These are phyloP conservation scores for Claviceps cyperi DNA, from an alignment of 2,329 filamentous ascomycete genomes.

Conservation along the genomic window DNA sequence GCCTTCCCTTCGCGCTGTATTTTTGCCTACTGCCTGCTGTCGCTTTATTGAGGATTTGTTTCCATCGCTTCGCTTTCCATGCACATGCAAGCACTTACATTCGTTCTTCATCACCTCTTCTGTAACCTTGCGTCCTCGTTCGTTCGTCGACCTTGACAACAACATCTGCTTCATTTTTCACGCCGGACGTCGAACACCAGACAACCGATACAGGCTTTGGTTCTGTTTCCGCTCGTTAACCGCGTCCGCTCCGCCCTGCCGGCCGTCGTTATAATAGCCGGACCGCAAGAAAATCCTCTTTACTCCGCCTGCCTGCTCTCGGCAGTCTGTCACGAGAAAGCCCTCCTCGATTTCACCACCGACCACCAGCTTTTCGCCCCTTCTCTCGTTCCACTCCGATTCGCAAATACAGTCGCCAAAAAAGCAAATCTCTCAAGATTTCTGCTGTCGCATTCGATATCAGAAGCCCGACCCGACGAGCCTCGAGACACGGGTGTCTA, in stretches of 20 bases:
- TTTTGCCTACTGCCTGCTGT: neutral
- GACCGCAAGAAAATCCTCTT: neutral
- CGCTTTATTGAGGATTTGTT: neutral
- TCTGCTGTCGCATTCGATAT: neutral
- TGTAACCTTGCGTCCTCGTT: neutral
- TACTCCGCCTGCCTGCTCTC: neutral
- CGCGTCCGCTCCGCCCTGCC: neutral
- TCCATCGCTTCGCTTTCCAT: neutral
- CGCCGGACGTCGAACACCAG: conserved; percentile 3
- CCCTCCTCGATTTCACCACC: neutral
- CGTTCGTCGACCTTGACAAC: neutral
- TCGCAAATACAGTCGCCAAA: neutral
- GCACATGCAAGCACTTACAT: neutral
- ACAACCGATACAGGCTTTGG: neutral
- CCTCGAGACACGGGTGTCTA: neutral
- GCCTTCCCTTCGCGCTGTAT: neutral
- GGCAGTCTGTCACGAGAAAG: neutral
- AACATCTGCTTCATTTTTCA: neutral
- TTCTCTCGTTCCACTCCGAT: neutral
- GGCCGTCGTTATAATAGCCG: neutral
- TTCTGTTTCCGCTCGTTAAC: neutral
- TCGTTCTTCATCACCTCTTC: neutral
- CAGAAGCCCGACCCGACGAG: neutral
- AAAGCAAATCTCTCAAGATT: neutral
- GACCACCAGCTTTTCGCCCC: neutral